Percentiles rank a stretch among this genome's conserved stretches.
Conservation (phyloP, 2,329 filamentous ascomycete genomes). For the Daldinia sp. region DNA sequence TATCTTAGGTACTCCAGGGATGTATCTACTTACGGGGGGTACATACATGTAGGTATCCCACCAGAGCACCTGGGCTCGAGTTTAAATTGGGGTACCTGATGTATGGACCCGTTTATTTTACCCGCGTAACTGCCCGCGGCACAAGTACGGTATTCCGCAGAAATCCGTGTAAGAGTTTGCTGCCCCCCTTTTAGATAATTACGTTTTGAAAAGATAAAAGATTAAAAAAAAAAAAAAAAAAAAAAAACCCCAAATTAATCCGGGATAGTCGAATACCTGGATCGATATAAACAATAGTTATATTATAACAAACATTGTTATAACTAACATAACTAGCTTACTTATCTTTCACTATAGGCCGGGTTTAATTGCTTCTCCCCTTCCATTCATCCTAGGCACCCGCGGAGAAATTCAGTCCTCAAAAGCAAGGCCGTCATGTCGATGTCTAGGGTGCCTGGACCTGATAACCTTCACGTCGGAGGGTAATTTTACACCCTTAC, state of each 20-base stretch:
- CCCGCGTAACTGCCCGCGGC: background rate
- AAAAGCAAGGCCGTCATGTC: slow-evolving; percentile 56
- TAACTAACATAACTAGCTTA: too few relatives aligned
- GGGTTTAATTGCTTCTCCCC: background rate
- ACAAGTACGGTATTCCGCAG: slow-evolving; percentile 1
- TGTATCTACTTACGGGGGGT: too few relatives aligned
- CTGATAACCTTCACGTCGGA: slow-evolving; percentile 78
- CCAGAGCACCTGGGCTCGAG: background rate
- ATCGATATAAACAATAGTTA: background rate
- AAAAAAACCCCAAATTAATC: too few relatives aligned
- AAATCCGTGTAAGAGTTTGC: slow-evolving; percentile 3
- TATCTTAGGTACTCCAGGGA: background rate
- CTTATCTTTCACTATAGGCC: background rate
- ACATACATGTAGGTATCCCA: too few relatives aligned
- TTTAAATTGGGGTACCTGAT: background rate
- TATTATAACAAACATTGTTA: background rate
- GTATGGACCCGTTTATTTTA: slow-evolving; percentile 18
- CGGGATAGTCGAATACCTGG: background rate
- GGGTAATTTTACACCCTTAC: slow-evolving; percentile 62
- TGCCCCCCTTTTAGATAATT: background rate
- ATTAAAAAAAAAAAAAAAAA: too few relatives aligned
- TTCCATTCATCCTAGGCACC: background rate
- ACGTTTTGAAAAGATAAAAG: background rate
- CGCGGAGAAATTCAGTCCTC: background rate
- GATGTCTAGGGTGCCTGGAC: slow-evolving; percentile 73